phyloP scores from a whole-genome alignment of 2,329 filamentous ascomycete genomes.

The Botryotinia narcissicola region DNA sequence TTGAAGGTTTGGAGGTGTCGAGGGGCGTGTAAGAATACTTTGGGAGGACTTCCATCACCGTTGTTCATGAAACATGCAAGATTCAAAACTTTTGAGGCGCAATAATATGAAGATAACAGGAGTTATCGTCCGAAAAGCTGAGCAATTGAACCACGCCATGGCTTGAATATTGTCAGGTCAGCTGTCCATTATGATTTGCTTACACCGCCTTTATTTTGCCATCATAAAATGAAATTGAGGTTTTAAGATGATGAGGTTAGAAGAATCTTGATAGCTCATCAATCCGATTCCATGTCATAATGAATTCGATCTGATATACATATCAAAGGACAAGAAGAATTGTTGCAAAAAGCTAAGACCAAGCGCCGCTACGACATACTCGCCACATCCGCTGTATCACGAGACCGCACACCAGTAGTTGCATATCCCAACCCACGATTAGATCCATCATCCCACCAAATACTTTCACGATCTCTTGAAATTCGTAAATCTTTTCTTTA shows the following conservation, averaged over 20 bases:
- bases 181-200: neutral
- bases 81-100: neutral
- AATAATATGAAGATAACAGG: neutral
- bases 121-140: neutral
- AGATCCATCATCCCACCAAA: neutral
- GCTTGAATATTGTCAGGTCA: neutral
- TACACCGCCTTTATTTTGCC: neutral
- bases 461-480: neutral
- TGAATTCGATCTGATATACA: neutral
- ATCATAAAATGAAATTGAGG: neutral
- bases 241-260: neutral
- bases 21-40: conserved; percentile 20
- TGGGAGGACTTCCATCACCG: neutral
- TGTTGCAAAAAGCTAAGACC: neutral
- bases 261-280: neutral
- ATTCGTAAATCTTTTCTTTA: neutral
- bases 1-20: conserved; percentile 11
- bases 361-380: neutral
- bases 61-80: neutral
- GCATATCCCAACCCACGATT: neutral
- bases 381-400: neutral
- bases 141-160: neutral
- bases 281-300: neutral
- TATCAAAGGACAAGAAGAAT: neutral
- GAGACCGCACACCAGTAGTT: neutral